Conservation (phyloP, 169 alveolate species). For the Perkinsus olseni region DNA sequence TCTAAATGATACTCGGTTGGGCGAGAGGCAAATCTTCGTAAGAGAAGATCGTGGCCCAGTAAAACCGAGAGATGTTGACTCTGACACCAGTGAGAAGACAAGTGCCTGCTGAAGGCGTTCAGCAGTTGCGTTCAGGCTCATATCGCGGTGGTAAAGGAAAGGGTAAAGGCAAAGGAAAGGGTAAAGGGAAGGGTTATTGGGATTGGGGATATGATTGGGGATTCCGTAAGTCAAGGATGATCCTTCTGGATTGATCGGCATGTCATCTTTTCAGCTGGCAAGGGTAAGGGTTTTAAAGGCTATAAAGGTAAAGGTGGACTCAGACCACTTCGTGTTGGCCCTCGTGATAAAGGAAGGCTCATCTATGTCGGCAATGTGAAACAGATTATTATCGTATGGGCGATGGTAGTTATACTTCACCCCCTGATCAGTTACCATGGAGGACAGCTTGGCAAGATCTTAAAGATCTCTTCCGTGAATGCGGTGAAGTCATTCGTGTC, state of each 20-base stretch:
- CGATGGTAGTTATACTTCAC: too few relatives aligned
- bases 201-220: not conserved
- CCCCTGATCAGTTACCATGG: conserved; percentile 22
- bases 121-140: not conserved
- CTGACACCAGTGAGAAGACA: not conserved
- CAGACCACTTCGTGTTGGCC: not conserved
- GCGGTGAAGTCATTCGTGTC: conserved; percentile 35
- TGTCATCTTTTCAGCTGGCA: not conserved
- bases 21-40: conserved; percentile 24
- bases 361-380: not conserved
- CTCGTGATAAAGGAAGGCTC: conserved; percentile 22
- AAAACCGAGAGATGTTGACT: not conserved
- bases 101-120: not conserved
- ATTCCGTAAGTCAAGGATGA: not conserved
- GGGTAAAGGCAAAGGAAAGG: conserved; percentile 11
- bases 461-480: conserved; percentile 34
- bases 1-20: conserved; percentile 29
- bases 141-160: not conserved
- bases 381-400: not conserved
- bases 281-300: not conserved
- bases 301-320: not conserved
- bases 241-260: not conserved
- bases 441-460: conserved; percentile 40
- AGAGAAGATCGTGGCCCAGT: conserved; percentile 26
- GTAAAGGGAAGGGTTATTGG: not conserved